Evolutionary conservation across 2,329 filamentous ascomycete genomes (phyloP).

Genomic region (Lachnellula subtilissima): DNA sequence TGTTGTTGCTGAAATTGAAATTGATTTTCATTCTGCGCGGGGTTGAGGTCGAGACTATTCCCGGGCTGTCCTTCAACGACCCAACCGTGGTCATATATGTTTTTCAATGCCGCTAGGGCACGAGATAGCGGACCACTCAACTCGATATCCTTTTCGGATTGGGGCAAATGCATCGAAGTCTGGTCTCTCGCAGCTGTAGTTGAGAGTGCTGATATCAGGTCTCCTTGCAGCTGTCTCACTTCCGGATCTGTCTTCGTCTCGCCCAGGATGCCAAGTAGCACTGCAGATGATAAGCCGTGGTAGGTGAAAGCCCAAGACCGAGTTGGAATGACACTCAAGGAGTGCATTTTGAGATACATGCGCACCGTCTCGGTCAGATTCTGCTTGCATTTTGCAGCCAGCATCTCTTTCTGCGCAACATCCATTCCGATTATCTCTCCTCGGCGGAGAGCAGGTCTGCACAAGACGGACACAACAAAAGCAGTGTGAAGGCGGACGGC

Average conservation of each 20-base stretch:
- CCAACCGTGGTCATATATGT: constrained; percentile 62
- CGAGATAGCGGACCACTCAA: constrained; percentile 51
- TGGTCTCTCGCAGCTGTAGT: constrained; percentile 59
- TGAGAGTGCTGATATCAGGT: constrained; percentile 58
- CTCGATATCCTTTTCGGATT: constrained; percentile 30
- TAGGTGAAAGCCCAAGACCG: constrained; percentile 66
- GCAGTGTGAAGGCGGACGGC: constrained; percentile 61
- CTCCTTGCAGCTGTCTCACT: constrained; percentile 58
- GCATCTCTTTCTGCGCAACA: constrained; percentile 46
- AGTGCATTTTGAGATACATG: constrained; percentile 67
- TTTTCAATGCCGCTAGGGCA: constrained; percentile 56
- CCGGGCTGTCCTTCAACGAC: constrained; percentile 40
- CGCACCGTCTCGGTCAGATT: constrained; percentile 62
- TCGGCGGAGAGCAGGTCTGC: constrained; percentile 55
- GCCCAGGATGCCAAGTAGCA: constrained; percentile 58
- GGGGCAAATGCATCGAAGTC: constrained; percentile 15
- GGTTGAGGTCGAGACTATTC: constrained; percentile 8
- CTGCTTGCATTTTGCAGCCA: constrained; percentile 55
- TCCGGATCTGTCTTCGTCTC: constrained; percentile 61
- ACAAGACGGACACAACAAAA: constrained; percentile 61
- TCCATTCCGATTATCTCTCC: constrained; percentile 44
- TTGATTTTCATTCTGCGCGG: constrained; percentile 16
- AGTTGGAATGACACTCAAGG: constrained; percentile 61
- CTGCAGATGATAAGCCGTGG: constrained; percentile 60
- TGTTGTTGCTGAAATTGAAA: constrained; percentile 40